Evolutionary conservation across 192 early-diverging fungal genomes (phyloP), one percentile per base, ranked within the genome.

Genomic region (Jimgerdemannia flammicorona): DNA sequence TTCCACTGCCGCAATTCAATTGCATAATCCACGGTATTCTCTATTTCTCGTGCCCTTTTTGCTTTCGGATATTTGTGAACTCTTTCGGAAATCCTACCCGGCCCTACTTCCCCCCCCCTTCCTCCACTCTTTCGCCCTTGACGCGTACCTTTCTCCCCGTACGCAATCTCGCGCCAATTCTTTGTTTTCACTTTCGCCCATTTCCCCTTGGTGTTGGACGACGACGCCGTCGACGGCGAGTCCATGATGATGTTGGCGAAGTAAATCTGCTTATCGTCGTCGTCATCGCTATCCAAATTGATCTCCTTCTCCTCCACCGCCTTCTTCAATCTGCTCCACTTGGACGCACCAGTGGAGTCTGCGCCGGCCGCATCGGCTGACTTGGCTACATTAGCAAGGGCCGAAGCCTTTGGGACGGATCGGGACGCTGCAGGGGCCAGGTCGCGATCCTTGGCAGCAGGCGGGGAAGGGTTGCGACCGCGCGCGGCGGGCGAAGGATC

Each of bases 101-200:
- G 43, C 3, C 40, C 8, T 74, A 20, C 64, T 43, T 64, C 18
- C 14, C 18, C 42, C 20, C 3, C 67, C 44, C 4, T 4, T 49
- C 4, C 44, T 68, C 70, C 75, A 74, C 64, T 44, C 65, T 71
- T 49, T 79, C 73, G 11, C 66, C 74, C 59, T 75, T 11, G n/a
- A 49, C 75, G 73, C 49, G 75, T 75, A 74, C 78, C 75, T 70
- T 79, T 79, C 17, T 79, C 78, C 44, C 75, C 75, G 20, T 75
- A 68, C 19, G 67, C 64, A 10, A 80, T 49, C 29, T 76, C 75
- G 29, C 74, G 72, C 79, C 79, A 80, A 20, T 68, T 68, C 9
- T 41, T 41, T 20, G 29, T 41, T 19, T 68, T 43, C 70, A 41
- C 63, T 80, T 75, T n/a, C 76, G 75, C 8, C 75, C 79, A 67